Conservation (phyloP, 495 filamentous ascomycete species). For the Neurospora intermedia region DNA sequence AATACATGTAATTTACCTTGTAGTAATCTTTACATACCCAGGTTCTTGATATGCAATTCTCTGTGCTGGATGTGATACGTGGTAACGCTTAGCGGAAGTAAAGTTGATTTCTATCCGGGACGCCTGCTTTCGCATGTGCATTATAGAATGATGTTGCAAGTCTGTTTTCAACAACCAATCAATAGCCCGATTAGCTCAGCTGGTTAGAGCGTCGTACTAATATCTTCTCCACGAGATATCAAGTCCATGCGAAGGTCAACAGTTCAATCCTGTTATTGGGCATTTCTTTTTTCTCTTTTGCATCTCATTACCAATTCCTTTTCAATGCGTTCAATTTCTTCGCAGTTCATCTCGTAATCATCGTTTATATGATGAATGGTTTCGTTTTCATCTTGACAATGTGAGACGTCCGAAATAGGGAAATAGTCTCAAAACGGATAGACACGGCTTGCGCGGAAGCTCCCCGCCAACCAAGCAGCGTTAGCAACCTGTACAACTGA, state of each 20-base stretch:
- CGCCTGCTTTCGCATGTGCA: too few relatives aligned
- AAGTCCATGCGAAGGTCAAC: too few relatives aligned
- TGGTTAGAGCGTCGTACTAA: not conserved
- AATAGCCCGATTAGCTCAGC: not conserved
- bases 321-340: not conserved
- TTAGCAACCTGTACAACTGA: too few relatives aligned
- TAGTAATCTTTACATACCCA: not conserved
- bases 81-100: not conserved
- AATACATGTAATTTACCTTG: not conserved
- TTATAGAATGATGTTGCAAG: too few relatives aligned
- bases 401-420: not conserved
- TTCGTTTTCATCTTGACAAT: too few relatives aligned
- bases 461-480: too few relatives aligned
- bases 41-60: not conserved
- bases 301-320: not conserved
- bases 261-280: too few relatives aligned
- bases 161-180: not conserved
- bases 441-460: not conserved
- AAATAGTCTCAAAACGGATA: not conserved
- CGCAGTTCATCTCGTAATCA: not conserved
- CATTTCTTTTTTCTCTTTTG: not conserved
- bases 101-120: not conserved
- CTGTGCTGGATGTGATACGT: not conserved
- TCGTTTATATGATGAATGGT: too few relatives aligned
- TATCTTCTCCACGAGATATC: too few relatives aligned